Evolutionary conservation across 345 rosid species (phyloP).

Genomic region (Nephelium lappaceum): DNA sequence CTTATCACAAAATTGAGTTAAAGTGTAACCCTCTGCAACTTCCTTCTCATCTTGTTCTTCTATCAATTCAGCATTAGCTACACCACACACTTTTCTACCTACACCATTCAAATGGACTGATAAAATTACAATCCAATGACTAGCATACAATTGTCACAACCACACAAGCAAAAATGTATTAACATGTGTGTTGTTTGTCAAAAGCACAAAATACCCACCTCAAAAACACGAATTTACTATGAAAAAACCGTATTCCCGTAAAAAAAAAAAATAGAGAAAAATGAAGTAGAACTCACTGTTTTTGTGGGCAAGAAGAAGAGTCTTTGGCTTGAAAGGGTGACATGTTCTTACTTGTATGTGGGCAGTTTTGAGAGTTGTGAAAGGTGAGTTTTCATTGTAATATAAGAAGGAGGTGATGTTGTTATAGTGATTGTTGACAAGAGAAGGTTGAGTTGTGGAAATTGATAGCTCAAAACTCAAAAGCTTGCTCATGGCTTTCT

Average conservation of each 20-base stretch:
- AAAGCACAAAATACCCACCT: background rate
- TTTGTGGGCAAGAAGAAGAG: slow-evolving; percentile 13
- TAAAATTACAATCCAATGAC: background rate
- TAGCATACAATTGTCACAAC: background rate
- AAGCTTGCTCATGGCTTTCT: slow-evolving; percentile 21
- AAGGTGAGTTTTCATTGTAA: slow-evolving; percentile 28
- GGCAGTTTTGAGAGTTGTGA: slow-evolving; percentile 23
- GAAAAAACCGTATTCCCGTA: background rate
- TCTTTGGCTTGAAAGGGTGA: slow-evolving; percentile 20
- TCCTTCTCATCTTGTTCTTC: slow-evolving; percentile 54
- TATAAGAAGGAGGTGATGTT: slow-evolving; percentile 29
- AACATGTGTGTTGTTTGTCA: background rate
- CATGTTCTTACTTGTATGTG: slow-evolving; percentile 20
- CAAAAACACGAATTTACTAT: background rate
- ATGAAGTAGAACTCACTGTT: slow-evolving; percentile 26
- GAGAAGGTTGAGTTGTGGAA: slow-evolving; percentile 26
- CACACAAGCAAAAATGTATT: background rate
- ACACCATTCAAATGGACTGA: slow-evolving; percentile 12
- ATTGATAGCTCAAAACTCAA: slow-evolving; percentile 19
- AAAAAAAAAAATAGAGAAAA: background rate
- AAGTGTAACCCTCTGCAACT: slow-evolving; percentile 69
- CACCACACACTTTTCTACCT: slow-evolving; percentile 52
- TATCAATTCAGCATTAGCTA: slow-evolving; percentile 39
- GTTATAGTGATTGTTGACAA: slow-evolving; percentile 19
- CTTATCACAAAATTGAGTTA: slow-evolving; percentile 78